Conservation (phyloP, 2,329 filamentous ascomycete species). For the Talaromyces sp. region DNA sequence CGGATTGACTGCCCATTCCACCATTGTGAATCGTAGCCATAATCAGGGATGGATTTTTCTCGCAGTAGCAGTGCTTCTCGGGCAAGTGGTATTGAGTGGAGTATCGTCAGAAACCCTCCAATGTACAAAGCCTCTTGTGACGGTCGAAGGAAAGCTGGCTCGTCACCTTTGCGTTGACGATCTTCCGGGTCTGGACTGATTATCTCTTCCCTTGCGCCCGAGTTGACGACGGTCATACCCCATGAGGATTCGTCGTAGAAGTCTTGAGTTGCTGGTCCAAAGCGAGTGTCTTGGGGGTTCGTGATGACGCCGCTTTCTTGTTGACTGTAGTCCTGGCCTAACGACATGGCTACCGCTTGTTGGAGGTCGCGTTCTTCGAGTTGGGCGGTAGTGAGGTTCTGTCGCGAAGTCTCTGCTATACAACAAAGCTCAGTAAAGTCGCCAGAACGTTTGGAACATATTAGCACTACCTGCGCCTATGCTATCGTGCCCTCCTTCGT, state of each 20-base stretch:
- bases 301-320: constrained; percentile 54
- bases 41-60: constrained; percentile 43
- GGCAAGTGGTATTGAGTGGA: constrained; percentile 56
- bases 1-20: constrained; percentile 55
- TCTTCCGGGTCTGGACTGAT: constrained; percentile 50
- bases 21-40: constrained; percentile 56
- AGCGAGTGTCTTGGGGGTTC: constrained; percentile 36
- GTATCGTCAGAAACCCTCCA: constrained; percentile 55
- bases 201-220: constrained; percentile 48
- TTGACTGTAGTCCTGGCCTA: constrained; percentile 37
- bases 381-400: constrained; percentile 37
- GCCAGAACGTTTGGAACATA: constrained; percentile 14
- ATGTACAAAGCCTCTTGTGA: constrained; percentile 50
- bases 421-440: not conserved
- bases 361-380: constrained; percentile 43
- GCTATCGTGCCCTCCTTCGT: constrained; percentile 24
- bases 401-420: constrained; percentile 21
- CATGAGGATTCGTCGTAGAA: constrained; percentile 52
- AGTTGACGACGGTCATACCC: constrained; percentile 50
- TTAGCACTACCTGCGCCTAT: constrained; percentile 20
- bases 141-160: constrained; percentile 56
- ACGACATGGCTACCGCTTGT: constrained; percentile 44
- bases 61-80: constrained; percentile 53
- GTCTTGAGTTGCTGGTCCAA: constrained; percentile 52
- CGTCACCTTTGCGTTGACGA: constrained; percentile 43